These are phyloP conservation scores for Breynia disticha DNA, from an alignment of 441 rosid species.

Conservation along the genomic window DNA sequence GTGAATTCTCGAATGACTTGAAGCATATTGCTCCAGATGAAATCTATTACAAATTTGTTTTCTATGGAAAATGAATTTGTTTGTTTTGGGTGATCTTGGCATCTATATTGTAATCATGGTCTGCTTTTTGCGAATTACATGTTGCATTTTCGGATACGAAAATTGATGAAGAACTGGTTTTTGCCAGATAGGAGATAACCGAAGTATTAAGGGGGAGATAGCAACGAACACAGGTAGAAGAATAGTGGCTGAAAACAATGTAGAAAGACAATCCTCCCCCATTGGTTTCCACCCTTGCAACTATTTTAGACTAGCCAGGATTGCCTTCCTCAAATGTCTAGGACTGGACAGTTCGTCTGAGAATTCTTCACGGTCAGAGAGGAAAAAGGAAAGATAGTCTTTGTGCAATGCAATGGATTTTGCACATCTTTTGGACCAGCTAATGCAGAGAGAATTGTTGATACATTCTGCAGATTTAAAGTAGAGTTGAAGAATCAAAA, in stretches of 20 bases:
- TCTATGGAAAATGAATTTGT: too few relatives aligned
- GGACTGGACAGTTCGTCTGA: conserved; percentile 25
- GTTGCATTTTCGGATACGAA: too few relatives aligned
- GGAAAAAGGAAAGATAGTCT: conserved; percentile 10
- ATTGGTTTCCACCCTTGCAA: conserved; percentile 34
- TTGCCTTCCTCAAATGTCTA: conserved; percentile 44
- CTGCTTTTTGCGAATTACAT: too few relatives aligned
- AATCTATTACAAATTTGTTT: too few relatives aligned
- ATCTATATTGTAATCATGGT: too few relatives aligned
- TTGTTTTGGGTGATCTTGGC: too few relatives aligned
- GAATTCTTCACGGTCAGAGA: conserved; percentile 8
- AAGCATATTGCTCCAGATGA: too few relatives aligned
- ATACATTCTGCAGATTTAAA: too few relatives aligned
- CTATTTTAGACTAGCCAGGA: conserved; percentile 36
- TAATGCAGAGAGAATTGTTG: too few relatives aligned
- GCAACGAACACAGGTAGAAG: conserved; percentile 16
- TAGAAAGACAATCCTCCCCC: conserved; percentile 12
- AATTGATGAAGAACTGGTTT: not conserved
- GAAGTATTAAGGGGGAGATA: conserved; percentile 21
- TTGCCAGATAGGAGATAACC: conserved; percentile 22
- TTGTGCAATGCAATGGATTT: not conserved
- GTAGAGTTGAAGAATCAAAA: too few relatives aligned
- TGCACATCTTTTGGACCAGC: not conserved
- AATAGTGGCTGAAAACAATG: conserved; percentile 13
- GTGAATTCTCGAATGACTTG: too few relatives aligned